Evolutionary conservation across 2,329 filamentous ascomycete species (phyloP).

Genomic region (Fusarium sp.): DNA sequence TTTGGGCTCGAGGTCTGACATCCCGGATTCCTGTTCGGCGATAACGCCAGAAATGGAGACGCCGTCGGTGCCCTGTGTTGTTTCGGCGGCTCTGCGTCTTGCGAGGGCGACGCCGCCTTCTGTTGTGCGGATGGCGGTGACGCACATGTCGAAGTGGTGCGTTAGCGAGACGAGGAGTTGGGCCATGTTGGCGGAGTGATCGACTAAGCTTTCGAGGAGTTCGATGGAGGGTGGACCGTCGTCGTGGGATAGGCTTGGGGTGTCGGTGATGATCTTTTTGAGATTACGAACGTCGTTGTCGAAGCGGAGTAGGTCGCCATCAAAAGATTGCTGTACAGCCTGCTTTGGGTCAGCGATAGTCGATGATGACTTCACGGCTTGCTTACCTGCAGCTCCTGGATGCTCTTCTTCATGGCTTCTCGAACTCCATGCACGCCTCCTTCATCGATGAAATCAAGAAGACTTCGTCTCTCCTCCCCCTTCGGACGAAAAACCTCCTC

Average conservation of each 20-base stretch:
- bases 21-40: slow-evolving; percentile 65
- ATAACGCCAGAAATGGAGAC: slow-evolving; percentile 76
- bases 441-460: slow-evolving; percentile 83
- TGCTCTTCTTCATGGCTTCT: slow-evolving; percentile 74
- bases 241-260: slow-evolving; percentile 51
- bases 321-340: slow-evolving; percentile 77
- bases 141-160: slow-evolving; percentile 91
- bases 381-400: slow-evolving; percentile 74
- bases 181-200: slow-evolving; percentile 85
- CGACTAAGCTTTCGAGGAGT: slow-evolving; percentile 72
- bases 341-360: slow-evolving; percentile 45
- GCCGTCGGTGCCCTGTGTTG: slow-evolving; percentile 59
- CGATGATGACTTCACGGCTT: background rate
- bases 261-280: slow-evolving; percentile 65
- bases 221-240: slow-evolving; percentile 59
- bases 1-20: slow-evolving; percentile 72
- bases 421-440: slow-evolving; percentile 73
- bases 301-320: slow-evolving; percentile 79
- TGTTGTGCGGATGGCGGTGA: slow-evolving; percentile 89
- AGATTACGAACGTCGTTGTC: slow-evolving; percentile 78
- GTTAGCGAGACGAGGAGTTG: slow-evolving; percentile 82
- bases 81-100: slow-evolving; percentile 75
- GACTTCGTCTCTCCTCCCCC: slow-evolving; percentile 68
- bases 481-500: slow-evolving; percentile 71
- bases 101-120: slow-evolving; percentile 81